Base-by-base conservation (phyloP, 2,329 filamentous ascomycete species). In the Alternaria brassicicola region DNA sequence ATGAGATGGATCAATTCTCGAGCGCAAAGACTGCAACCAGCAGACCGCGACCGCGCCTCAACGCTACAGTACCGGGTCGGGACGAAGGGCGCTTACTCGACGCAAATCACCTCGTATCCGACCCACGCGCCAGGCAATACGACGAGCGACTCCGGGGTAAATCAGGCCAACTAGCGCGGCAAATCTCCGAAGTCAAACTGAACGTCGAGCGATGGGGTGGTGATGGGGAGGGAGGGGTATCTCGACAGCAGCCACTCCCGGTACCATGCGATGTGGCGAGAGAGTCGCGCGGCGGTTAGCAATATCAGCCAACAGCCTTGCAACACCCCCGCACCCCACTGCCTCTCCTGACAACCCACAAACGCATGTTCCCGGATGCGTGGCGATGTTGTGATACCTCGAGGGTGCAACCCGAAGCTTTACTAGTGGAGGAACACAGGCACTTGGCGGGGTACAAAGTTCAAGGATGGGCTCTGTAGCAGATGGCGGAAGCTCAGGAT, bases 61-160 rank as follows among this genome's bases (percentile, higher is more conserved):
- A 48, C 35, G 49, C 23, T 46, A 25, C 45, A 57, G 48, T 48
- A 26, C 51, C 46, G 55, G 53, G 47, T 59, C 21, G 55, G 55
- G 51, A 59, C 57, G 56, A 52, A 42, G 45, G 47, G 46, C 59
- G 65, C 62, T 67, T 69, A 63, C 59, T 63, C 65, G 60, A 57
- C 41, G 65, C 62, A 55, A 62, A 66, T 70, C 64, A 67, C 43
- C 65, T 71, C 69, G 67, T 71, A 70, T 69, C 58, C 54, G 69
- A 59, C 63, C 65, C 70, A 69, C 68, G 63, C 59, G 64, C 61
- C 50, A 43, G 54, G 54, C 49, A 62, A 67, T 68, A 56, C 55
- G 65, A 66, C 62, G 65, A 67, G 55, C 55, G 64, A 66, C 59
- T 66, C 67, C 61, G 65, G 70, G 70, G 68, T 66, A 62, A 54